These are phyloP conservation scores for Didymella segeticola DNA, from an alignment of 2,329 filamentous ascomycete species.

Conservation along the genomic window DNA sequence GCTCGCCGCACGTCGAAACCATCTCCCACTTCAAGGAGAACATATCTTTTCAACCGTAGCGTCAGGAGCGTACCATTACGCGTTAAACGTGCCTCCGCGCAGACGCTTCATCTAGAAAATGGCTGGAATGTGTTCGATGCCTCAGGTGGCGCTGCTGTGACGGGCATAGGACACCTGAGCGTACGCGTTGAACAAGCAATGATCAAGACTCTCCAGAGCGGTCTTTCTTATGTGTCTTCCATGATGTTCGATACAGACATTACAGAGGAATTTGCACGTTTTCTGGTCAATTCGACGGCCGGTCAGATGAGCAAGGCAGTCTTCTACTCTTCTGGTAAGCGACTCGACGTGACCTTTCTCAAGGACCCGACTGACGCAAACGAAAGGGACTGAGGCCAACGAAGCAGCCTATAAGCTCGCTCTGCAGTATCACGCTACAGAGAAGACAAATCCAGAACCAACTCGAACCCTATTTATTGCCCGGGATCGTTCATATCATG, in stretches of 20 bases:
- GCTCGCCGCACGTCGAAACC: conserved; percentile 11
- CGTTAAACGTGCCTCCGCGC: conserved; percentile 56
- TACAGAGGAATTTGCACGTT: conserved; percentile 60
- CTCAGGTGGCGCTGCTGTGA: conserved; percentile 75
- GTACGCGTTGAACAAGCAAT: conserved; percentile 67
- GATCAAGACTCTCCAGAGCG: conserved; percentile 60
- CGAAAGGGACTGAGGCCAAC: conserved; percentile 65
- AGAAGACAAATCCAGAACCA: conserved; percentile 60
- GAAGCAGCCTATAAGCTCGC: conserved; percentile 73
- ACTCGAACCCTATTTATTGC: conserved; percentile 68
- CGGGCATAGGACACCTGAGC: conserved; percentile 73
- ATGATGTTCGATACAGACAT: conserved; percentile 63
- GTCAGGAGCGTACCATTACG: conserved; percentile 56
- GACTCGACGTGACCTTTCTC: fast-evolving
- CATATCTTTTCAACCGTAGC: conserved; percentile 58
- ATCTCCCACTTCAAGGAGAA: not conserved
- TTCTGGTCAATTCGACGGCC: conserved; percentile 59
- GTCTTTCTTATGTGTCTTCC: conserved; percentile 66
- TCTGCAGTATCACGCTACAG: conserved; percentile 67
- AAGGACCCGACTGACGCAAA: not conserved
- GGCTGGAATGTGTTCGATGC: conserved; percentile 71
- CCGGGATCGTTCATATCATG: conserved; percentile 72
- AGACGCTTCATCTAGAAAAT: conserved; percentile 56
- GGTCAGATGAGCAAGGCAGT: conserved; percentile 62
- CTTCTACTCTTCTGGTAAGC: conserved; percentile 64